These are phyloP conservation scores for Polysphondylium violaceum DNA, from an alignment of 78 protist genomes.

Conservation along the genomic window DNA sequence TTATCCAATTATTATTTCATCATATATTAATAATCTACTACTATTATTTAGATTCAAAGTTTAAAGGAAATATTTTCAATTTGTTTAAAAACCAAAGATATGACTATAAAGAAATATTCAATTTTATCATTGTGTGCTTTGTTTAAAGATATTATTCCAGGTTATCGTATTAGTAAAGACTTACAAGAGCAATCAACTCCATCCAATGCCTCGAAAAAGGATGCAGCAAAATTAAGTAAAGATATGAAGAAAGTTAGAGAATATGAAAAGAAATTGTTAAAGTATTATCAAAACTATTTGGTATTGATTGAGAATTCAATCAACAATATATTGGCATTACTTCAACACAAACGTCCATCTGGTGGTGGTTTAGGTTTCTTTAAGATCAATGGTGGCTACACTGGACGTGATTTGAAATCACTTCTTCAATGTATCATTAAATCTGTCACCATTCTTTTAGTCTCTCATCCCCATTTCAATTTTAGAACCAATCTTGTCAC, in stretches of 20 bases:
- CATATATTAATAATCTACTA: neutral
- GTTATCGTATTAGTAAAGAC: constrained; percentile 41
- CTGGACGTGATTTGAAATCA: constrained; percentile 2
- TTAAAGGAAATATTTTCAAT: constrained; percentile 61
- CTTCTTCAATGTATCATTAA: constrained; percentile 9
- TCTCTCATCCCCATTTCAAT: constrained; percentile 59
- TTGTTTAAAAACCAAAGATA: constrained; percentile 27
- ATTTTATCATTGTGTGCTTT: constrained; percentile 59
- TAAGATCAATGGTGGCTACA: neutral
- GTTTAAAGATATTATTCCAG: constrained; percentile 74
- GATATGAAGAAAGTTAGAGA: constrained; percentile 40
- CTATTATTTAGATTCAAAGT: constrained; percentile 14
- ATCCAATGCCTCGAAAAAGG: neutral
- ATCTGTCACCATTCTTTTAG: neutral
- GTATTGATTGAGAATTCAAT: constrained; percentile 62
- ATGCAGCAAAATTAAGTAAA: constrained; percentile 5
- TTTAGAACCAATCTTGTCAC: constrained; percentile 48
- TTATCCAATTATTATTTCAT: neutral
- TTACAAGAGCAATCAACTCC: constrained; percentile 3
- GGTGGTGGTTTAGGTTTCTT: constrained; percentile 10
- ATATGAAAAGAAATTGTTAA: constrained; percentile 58
- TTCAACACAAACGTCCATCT: neutral
- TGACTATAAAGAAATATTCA: constrained; percentile 20
- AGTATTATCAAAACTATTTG: constrained; percentile 74
- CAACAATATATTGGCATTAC: neutral